Conservation (phyloP, 495 filamentous ascomycete genomes). For the Pseudomonodictys pantanalensis region DNA sequence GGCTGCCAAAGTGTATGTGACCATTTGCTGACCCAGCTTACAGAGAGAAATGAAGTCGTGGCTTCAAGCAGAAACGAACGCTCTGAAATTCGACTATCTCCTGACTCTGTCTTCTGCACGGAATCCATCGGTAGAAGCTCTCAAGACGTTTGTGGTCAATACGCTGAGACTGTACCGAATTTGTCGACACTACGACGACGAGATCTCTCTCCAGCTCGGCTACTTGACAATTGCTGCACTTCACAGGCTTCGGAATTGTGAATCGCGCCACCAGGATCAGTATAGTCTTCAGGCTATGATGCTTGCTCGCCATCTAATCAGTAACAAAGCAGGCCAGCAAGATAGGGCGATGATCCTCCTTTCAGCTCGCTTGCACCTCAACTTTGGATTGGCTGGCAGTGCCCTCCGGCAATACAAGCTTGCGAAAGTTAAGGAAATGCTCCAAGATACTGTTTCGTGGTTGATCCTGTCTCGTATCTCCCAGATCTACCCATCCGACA, state of each 20-base stretch:
- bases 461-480: conserved; percentile 15
- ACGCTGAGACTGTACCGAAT: conserved; percentile 10
- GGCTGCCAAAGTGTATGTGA: background rate
- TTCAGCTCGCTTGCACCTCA: conserved; percentile 21
- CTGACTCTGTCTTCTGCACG: conserved; percentile 8
- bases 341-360: conserved; percentile 18
- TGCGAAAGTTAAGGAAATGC: conserved; percentile 24
- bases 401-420: conserved; percentile 9
- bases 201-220: background rate
- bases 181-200: background rate
- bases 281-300: conserved; percentile 23
- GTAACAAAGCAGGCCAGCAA: background rate
- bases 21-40: background rate
- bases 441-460: conserved; percentile 23
- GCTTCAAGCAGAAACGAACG: conserved; percentile 23
- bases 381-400: conserved; percentile 13
- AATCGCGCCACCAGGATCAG: background rate
- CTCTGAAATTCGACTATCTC: conserved; percentile 26
- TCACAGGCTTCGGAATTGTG: background rate
- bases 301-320: conserved; percentile 3
- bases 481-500: conserved; percentile 20
- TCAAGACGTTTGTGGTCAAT: conserved; percentile 1
- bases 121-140: background rate
- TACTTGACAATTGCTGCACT: conserved; percentile 4
- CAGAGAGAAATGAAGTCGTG: background rate